These are phyloP conservation scores for Ganoderma boninense DNA, from an alignment of 1,284 basidiomycete species.

Conservation along the genomic window DNA sequence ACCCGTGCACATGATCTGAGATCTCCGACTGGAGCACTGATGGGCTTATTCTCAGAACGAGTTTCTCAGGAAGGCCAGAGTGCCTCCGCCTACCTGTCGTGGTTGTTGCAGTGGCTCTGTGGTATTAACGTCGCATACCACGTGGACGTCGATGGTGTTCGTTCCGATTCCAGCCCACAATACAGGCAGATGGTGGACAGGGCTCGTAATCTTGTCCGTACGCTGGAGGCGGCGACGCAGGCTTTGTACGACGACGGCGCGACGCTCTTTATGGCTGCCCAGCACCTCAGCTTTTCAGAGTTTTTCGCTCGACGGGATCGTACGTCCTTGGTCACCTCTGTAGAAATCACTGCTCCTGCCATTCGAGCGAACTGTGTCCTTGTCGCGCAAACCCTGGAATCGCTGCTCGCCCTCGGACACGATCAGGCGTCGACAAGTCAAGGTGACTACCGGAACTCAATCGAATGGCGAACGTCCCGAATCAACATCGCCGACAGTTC, in stretches of 20 bases:
- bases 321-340: conserved; percentile 12
- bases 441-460: conserved; percentile 74
- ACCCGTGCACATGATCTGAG: background rate
- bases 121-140: conserved; percentile 80
- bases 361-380: conserved; percentile 50
- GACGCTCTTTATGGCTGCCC: conserved; percentile 62
- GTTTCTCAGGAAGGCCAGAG: conserved; percentile 48
- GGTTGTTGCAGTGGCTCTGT: conserved; percentile 64
- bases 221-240: conserved; percentile 72
- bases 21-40: background rate
- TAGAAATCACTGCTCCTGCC: conserved; percentile 41
- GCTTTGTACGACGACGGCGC: conserved; percentile 76
- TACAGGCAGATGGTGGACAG: conserved; percentile 72
- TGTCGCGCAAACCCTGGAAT: conserved; percentile 66
- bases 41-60: conserved; percentile 32
- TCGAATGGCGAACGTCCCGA: conserved; percentile 76
- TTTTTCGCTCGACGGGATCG: conserved; percentile 16
- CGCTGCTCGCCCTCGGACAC: conserved; percentile 67
- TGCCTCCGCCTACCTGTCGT: conserved; percentile 60
- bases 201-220: conserved; percentile 70
- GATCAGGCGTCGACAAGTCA: conserved; percentile 74
- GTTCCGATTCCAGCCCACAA: conserved; percentile 54
- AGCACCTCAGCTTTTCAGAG: conserved; percentile 43
- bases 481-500: conserved; percentile 64
- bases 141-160: conserved; percentile 80